Percentiles rank a stretch among this genome's conserved stretches.
Conservation (phyloP, 192 early-diverging fungal species). For the Umbelopsis sp. region DNA sequence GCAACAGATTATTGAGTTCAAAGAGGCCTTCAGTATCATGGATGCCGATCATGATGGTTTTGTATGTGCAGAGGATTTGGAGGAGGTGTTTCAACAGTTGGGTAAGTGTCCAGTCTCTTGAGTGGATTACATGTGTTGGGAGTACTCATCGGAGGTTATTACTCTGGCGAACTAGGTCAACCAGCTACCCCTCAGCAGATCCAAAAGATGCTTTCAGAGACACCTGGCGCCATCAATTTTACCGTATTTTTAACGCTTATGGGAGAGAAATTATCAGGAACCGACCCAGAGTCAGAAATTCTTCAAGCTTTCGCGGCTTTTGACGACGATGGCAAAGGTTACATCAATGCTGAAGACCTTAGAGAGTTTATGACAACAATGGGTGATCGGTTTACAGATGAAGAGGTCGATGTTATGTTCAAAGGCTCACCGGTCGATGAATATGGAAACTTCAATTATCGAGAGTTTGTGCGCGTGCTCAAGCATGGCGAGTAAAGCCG, state of each 20-base stretch:
- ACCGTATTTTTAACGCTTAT: slow-evolving; percentile 97
- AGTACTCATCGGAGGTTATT: slow-evolving; percentile 4
- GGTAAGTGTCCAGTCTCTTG: slow-evolving; percentile 45
- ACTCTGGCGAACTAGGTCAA: slow-evolving; percentile 49
- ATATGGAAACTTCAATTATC: slow-evolving; percentile 84
- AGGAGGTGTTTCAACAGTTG: slow-evolving; percentile 83
- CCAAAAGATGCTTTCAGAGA: slow-evolving; percentile 90
- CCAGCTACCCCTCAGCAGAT: slow-evolving; percentile 77
- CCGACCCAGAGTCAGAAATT: slow-evolving; percentile 91
- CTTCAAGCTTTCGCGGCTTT: slow-evolving; percentile 92
- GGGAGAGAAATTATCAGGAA: slow-evolving; percentile 90
- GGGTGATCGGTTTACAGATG: slow-evolving; percentile 91
- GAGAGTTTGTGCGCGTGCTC: slow-evolving; percentile 88
- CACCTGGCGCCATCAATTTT: slow-evolving; percentile 91
- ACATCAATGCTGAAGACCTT: slow-evolving; percentile 79
- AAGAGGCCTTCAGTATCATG: slow-evolving; percentile 95
- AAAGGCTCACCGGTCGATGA: slow-evolving; percentile 82
- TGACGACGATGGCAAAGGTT: slow-evolving; percentile 83
- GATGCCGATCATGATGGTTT: slow-evolving; percentile 93
- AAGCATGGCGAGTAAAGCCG: slow-evolving; percentile 85
- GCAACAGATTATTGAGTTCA: slow-evolving; percentile 94
- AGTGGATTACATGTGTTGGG: too few relatives aligned
- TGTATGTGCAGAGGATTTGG: slow-evolving; percentile 90
- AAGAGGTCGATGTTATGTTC: slow-evolving; percentile 94
- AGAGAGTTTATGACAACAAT: slow-evolving; percentile 90